Conservation (phyloP, 345 rosid species). For the Pistacia vera region DNA sequence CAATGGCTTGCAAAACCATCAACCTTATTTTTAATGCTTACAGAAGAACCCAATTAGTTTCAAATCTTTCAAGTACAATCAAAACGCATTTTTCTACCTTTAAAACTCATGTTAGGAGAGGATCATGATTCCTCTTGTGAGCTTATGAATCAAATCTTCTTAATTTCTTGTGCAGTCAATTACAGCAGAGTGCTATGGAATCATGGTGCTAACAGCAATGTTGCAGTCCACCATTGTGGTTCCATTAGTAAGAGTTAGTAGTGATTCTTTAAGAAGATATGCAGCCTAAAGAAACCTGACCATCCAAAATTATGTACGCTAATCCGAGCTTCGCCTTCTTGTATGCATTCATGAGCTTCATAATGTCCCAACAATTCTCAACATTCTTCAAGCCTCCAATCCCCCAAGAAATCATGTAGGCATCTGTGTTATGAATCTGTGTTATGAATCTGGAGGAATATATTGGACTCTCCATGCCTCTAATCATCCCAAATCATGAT, state of each 20-base stretch:
- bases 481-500: constrained; percentile 10
- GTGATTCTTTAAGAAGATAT: constrained; percentile 38
- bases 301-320: constrained; percentile 24
- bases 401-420: constrained; percentile 28
- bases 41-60: no score
- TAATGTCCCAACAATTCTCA: constrained; percentile 32
- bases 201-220: constrained; percentile 30
- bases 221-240: constrained; percentile 22
- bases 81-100: no score
- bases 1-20: constrained; percentile 7
- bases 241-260: constrained; percentile 20
- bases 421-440: constrained; percentile 34
- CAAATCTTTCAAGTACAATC: no score
- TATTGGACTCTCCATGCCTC: constrained; percentile 17
- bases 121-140: no score
- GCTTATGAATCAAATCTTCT: no score
- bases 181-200: constrained; percentile 23
- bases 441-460: constrained; percentile 42
- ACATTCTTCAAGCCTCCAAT: constrained; percentile 33
- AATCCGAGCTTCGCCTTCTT: constrained; percentile 36
- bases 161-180: constrained; percentile 25
- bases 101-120: no score
- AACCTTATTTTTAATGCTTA: no score
- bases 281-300: constrained; percentile 37
- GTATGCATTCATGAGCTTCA: constrained; percentile 40